Base-by-base conservation (phyloP, 768 basidiomycete genomes). In the Russula sp. region DNA sequence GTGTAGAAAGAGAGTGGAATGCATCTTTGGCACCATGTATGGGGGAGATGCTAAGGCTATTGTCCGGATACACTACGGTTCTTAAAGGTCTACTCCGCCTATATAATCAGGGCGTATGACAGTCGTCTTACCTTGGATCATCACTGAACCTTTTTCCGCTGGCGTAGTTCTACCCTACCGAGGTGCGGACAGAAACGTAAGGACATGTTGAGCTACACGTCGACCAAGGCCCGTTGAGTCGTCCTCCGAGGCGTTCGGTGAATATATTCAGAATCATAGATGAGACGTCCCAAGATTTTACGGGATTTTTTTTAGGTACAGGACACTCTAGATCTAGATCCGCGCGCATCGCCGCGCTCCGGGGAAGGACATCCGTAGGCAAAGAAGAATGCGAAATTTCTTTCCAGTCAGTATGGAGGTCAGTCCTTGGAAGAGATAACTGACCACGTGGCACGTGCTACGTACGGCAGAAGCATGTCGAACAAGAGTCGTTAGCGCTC, bases 1-100 rank as follows among this genome's bases (percentile, higher is more conserved):
- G 48, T 22, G 48, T 51, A 50, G 40, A 32, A 60, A 14, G 54
- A 37, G 40, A 55, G 53, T 55, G 53, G 57, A 14, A 31, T 40
- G 63, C 63, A 64, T 64, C 63, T 59, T 60, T 48, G 48, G 47
- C 63, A 50, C 54, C 39, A 53, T 35, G 40, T 64, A 18, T 50
- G 63, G 58, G 57, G 10, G 54, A 50, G 48, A 60, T 7, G 48
- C 34, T 50, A 14, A 56, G 35, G 48, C 39, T 2, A 18, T 48
- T 35, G 48, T 20, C 44, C 18, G 32, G 20, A 45, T 14, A 10
- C 16, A 45, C 42, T 20, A 32, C 55, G 34, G 34, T 55, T 60
- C 63, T 64, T 64, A 64, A 61, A 60, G 54, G 58, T 32, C 40
- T 40, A 31, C 53, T n/a, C 48, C 32, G 22, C 35, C 54, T 14